Percentiles rank a stretch among this genome's conserved stretches.
Conservation (phyloP, 768 basidiomycete genomes). For the Psilocybe cyanescens region DNA sequence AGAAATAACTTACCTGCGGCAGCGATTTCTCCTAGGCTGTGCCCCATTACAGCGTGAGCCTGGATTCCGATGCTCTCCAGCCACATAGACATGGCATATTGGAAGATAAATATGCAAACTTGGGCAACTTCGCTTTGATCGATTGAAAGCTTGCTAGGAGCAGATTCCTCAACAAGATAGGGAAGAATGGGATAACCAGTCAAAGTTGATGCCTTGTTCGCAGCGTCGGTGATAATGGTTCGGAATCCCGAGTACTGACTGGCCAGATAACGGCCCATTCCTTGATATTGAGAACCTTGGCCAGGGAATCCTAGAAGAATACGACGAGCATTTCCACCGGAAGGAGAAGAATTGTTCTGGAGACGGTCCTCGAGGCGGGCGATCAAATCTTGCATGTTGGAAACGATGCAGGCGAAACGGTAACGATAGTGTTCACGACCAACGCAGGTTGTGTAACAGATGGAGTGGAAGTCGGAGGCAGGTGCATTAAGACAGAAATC, state of each 20-base stretch:
- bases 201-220: conserved; percentile 27
- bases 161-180: conserved; percentile 30
- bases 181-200: conserved; percentile 32
- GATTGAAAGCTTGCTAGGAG: conserved; percentile 25
- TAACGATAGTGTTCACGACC: conserved; percentile 39
- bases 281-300: conserved; percentile 40
- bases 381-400: conserved; percentile 35
- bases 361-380: conserved; percentile 30
- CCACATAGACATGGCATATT: conserved; percentile 36
- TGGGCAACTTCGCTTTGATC: conserved; percentile 36
- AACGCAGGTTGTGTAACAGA: conserved; percentile 39
- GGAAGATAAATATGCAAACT: conserved; percentile 41
- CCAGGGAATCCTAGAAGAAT: conserved; percentile 39
- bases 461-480: conserved; percentile 28
- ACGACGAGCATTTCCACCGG: conserved; percentile 21
- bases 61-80: conserved; percentile 30
- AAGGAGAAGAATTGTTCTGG: conserved; percentile 14
- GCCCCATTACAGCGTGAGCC: conserved; percentile 36
- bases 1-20: conserved; percentile 32
- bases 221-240: conserved; percentile 28
- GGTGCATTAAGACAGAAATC: conserved; percentile 31
- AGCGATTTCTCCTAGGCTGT: conserved; percentile 41
- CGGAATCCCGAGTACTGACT: conserved; percentile 32
- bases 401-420: conserved; percentile 34
- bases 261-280: conserved; percentile 37